Evolutionary conservation across 352 stramenopile genomes (phyloP).

Genomic region (Phytophthora sansomeana): DNA sequence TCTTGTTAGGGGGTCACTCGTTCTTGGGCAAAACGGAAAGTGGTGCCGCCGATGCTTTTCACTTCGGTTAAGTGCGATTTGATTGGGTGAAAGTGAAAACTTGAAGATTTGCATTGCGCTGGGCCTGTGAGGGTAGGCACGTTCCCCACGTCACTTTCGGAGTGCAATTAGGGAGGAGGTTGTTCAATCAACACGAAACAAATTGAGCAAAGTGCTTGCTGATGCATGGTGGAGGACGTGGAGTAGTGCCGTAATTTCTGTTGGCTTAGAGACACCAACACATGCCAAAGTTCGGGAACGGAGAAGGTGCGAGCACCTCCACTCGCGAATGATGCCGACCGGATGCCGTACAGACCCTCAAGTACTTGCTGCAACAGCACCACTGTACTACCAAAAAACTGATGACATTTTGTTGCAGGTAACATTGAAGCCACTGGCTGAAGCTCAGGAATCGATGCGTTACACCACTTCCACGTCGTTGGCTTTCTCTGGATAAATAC

Average conservation of each 20-base stretch:
- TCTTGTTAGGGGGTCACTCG: slow-evolving; percentile 7
- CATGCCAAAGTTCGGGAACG: slow-evolving; percentile 12
- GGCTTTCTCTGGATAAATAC: slow-evolving; percentile 55
- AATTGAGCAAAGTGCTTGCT: slow-evolving; percentile 22
- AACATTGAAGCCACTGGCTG: slow-evolving; percentile 16
- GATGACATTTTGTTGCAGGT: slow-evolving; percentile 13
- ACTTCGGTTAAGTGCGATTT: slow-evolving; percentile 2
- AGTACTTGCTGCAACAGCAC: background rate
- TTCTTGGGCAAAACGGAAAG: slow-evolving; percentile 24
- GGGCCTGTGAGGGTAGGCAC: background rate
- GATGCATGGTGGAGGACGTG: slow-evolving; percentile 19
- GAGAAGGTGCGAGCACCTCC: slow-evolving; percentile 6
- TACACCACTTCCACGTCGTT: slow-evolving; percentile 53
- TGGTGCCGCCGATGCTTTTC: slow-evolving; percentile 13
- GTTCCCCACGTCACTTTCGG: slow-evolving; percentile 11
- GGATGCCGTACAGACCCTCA: background rate
- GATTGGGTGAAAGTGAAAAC: slow-evolving; percentile 25
- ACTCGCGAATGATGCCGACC: slow-evolving; percentile 1
- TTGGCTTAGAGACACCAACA: slow-evolving; percentile 16
- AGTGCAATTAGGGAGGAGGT: background rate
- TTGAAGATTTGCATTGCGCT: slow-evolving; percentile 16
- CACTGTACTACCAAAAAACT: background rate
- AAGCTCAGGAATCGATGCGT: background rate
- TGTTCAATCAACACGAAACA: slow-evolving; percentile 1
- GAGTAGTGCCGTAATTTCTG: slow-evolving; percentile 5